Conservation (phyloP, 2,329 filamentous ascomycete species). For the Colletotrichum tofieldiae region DNA sequence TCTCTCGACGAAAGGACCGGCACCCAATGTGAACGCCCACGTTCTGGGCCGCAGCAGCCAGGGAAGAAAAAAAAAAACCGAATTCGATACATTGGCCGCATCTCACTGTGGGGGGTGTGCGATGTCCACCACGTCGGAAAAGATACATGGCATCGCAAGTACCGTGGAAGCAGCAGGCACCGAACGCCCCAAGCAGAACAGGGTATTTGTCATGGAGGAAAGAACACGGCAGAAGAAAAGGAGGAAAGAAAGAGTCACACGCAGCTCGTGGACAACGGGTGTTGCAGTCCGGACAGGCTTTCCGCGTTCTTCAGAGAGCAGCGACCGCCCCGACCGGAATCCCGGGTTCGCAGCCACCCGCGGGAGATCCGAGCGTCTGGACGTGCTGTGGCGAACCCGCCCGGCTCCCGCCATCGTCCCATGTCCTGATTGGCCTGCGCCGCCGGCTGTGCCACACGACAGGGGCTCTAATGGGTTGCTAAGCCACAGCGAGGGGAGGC, state of each 20-base stretch:
- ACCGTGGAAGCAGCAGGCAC: neutral
- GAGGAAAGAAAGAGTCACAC: neutral
- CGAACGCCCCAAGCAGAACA: neutral
- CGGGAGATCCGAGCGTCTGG: conserved; percentile 15
- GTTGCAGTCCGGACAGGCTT: conserved; percentile 21
- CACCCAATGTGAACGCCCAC: conserved; percentile 8
- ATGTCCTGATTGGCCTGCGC: neutral
- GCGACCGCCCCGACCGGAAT: conserved; percentile 2
- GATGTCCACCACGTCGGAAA: neutral
- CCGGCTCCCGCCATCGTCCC: neutral
- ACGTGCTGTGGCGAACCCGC: neutral
- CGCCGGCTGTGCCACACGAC: neutral
- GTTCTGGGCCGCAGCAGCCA: neutral
- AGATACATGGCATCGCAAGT: neutral
- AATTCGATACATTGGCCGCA: neutral
- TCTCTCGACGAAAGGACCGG: neutral
- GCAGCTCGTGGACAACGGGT: neutral
- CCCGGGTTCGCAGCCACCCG: neutral
- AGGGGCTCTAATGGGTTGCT: neutral
- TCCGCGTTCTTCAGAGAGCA: neutral
- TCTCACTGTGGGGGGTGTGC: neutral
- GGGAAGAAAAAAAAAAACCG: neutral
- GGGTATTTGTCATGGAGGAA: conserved; percentile 5
- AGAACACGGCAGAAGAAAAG: neutral
- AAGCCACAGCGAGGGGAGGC: neutral